Evolutionary conservation across 2,329 filamentous ascomycete genomes (phyloP), one percentile per base, ranked within the genome.

Genomic region (Pseudogymnoascus sp.): DNA sequence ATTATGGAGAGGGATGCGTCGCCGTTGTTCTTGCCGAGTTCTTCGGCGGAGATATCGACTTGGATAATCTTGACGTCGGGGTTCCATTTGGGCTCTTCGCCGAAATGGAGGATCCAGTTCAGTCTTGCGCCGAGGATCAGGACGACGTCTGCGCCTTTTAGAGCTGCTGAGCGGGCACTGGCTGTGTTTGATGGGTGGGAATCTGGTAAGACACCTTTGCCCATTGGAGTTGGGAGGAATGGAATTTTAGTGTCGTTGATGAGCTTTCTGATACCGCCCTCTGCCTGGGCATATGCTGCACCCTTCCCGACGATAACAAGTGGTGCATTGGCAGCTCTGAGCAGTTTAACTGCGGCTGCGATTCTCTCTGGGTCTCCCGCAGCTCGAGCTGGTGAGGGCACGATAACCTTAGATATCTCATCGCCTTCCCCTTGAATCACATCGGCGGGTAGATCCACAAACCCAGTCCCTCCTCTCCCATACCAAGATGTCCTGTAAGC

Each of bases 41-140:
- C 82, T 65, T 84, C 80, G 1, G 80, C 75, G 21, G 73, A 76
- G 61, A 83, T 78, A 68, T 84, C 82, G 12, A 84, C 78, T 70
- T 85, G 82, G 38, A 84, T 81, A 66, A 84, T 79, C 63, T 77
- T 80, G 2, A 77, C 81, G 3, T 68, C 68, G 3, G 77, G 66
- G 28, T 76, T 79, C 79, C 82, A 85, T 69, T 83, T 84, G 0
- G 82, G 81, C 11, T 79, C 67, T 63, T 81, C 77, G 6, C 82
- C 82, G 65, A 80, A 84, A 65, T 84, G 81, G 3, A 85, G 73
- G 60, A 85, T 84, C 82, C 82, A 85, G 65, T 85, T 85, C 43
- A 85, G 70, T 37, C 80, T 76, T 2, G 81, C 82, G 3, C 82
- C 82, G 1, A 84, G 74, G 2, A 85, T 73, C 3, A 85, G 70